phyloP scores from a whole-genome alignment of 225 moss, liverwort and hornwort genomes.

The Marchantia paleacea region DNA sequence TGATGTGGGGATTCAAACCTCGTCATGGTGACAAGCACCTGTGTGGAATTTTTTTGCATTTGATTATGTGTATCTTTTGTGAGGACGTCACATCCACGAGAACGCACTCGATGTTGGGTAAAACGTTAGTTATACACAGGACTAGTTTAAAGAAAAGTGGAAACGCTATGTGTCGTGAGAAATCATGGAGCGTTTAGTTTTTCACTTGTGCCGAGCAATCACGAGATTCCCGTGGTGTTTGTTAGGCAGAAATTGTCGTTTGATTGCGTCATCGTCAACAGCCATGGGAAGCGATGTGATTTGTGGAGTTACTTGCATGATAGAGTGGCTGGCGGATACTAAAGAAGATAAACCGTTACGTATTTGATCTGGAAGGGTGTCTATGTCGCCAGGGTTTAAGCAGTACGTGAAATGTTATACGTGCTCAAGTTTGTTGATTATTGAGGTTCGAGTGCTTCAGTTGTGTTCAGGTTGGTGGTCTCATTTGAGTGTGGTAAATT shows the following conservation, averaged over 20 bases:
- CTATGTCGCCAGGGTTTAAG: not conserved
- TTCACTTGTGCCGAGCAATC: not conserved
- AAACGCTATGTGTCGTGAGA: no score
- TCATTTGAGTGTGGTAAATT: slow-evolving; percentile 1
- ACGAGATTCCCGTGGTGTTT: no score
- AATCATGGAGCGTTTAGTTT: no score
- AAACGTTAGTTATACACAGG: not conserved
- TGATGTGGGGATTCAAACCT: not conserved
- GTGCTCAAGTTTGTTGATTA: not conserved
- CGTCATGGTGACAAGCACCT: not conserved
- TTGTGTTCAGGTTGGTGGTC: not conserved
- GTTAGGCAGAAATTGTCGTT: not conserved
- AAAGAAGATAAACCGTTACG: no score
- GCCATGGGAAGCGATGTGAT: no score
- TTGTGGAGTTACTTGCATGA: not conserved
- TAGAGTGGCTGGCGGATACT: not conserved
- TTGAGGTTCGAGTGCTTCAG: not conserved
- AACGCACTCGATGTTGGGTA: not conserved
- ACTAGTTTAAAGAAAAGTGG: not conserved
- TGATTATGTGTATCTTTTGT: not conserved
- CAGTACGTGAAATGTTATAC: not conserved
- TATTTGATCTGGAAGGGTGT: not conserved
- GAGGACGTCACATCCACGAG: no score
- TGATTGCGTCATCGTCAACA: not conserved
- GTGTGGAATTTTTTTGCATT: not conserved